A percentile compares a stretch with the other conserved stretches of the same genome.
Evolutionary conservation across 2,329 filamentous ascomycete genomes (phyloP).

Genomic region (Microsporum audouinii): DNA sequence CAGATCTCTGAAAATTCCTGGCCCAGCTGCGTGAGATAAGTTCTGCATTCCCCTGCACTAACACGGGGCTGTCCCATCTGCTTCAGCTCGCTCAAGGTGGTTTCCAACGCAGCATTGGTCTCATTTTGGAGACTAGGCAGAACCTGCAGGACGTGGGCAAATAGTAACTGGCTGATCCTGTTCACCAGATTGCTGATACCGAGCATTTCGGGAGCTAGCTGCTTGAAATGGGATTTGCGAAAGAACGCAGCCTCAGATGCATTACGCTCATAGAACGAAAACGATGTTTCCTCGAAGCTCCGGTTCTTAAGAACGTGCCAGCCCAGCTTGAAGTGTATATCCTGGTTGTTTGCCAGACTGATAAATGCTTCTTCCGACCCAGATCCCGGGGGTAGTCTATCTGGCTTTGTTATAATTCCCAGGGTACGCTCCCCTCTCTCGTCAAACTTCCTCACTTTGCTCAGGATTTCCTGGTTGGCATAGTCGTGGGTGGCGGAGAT

Average conservation of each 20-base stretch:
- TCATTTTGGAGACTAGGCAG: slow-evolving; percentile 20
- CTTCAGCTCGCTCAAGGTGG: slow-evolving; percentile 30
- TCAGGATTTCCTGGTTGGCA: slow-evolving; percentile 48
- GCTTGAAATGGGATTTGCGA: not conserved
- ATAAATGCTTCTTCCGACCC: slow-evolving; percentile 19
- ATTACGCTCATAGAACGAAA: not conserved
- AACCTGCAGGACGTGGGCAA: slow-evolving; percentile 19
- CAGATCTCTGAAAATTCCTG: not conserved
- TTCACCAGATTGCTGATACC: slow-evolving; percentile 17
- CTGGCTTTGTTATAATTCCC: slow-evolving; percentile 24
- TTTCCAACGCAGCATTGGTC: slow-evolving; percentile 19
- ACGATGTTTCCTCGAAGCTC: not conserved
- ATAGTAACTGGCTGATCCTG: slow-evolving; percentile 20
- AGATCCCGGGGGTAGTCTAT: slow-evolving; percentile 19
- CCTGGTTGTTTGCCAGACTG: slow-evolving; percentile 19
- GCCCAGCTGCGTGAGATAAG: slow-evolving; percentile 33
- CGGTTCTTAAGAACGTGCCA: slow-evolving; percentile 20
- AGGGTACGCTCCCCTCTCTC: slow-evolving; percentile 5
- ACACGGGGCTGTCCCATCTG: slow-evolving; percentile 36
- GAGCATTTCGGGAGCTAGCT: not conserved
- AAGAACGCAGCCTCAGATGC: not conserved
- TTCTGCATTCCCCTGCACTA: slow-evolving; percentile 35
- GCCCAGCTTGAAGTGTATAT: slow-evolving; percentile 18
- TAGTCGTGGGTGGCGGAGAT: slow-evolving; percentile 41
- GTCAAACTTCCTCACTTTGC: slow-evolving; percentile 21